Evolutionary conservation across 495 filamentous ascomycete genomes (phyloP).

Genomic region (Saxophila tyrrhenica): DNA sequence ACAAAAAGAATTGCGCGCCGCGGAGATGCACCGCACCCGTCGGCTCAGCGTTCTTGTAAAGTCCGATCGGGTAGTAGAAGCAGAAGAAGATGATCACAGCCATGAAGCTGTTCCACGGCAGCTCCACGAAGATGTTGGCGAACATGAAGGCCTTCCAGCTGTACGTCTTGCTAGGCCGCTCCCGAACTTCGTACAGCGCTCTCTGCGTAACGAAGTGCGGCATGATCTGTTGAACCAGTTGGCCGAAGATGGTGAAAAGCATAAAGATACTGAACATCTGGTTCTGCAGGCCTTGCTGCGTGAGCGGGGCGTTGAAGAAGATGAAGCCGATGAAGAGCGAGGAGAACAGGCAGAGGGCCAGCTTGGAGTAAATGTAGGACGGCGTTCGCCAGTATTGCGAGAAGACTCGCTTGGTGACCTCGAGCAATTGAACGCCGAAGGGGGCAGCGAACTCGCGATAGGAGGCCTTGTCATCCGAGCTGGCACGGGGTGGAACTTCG

Average conservation of each 20-base stretch:
- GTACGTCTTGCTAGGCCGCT: slow-evolving; percentile 75
- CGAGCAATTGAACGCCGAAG: slow-evolving; percentile 25
- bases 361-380: slow-evolving; percentile 36
- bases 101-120: slow-evolving; percentile 22
- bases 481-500: slow-evolving; percentile 15
- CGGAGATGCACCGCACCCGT: slow-evolving; percentile 46
- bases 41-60: slow-evolving; percentile 55
- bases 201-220: slow-evolving; percentile 71
- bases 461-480: slow-evolving; percentile 24
- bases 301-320: slow-evolving; percentile 27
- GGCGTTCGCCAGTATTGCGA: slow-evolving; percentile 32
- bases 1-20: slow-evolving; percentile 54
- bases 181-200: slow-evolving; percentile 71
- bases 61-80: slow-evolving; percentile 36
- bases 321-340: slow-evolving; percentile 48
- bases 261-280: slow-evolving; percentile 83
- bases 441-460: slow-evolving; percentile 39
- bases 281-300: slow-evolving; percentile 28
- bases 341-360: slow-evolving; percentile 30
- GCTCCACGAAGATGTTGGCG: slow-evolving; percentile 26
- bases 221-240: slow-evolving; percentile 55
- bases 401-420: slow-evolving; percentile 32
- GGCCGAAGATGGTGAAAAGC: slow-evolving; percentile 51
- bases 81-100: slow-evolving; percentile 47
- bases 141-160: slow-evolving; percentile 60